Base-by-base conservation (phyloP, 2,329 filamentous ascomycete genomes). In the Chrysoporthe austroafricana region DNA sequence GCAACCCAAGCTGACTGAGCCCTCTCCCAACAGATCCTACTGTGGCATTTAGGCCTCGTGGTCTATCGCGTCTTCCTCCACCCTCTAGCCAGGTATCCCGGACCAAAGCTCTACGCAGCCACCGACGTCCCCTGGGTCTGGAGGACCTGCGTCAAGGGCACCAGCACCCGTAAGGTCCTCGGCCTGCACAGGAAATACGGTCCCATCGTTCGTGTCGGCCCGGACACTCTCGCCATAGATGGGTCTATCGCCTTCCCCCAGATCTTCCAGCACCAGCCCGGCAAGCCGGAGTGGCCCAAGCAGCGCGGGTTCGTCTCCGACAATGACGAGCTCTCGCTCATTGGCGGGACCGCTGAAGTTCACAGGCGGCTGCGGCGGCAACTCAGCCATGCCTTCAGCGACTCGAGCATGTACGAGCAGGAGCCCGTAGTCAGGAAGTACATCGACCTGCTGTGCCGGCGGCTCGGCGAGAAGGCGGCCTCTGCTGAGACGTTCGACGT, bases 391-490 rank as follows among this genome's bases (percentile, higher is more conserved):
- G 66, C 66, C 5, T 68, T 68, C 50, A 68, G 66, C 57, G 64
- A 63, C 16, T 44, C 59, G n/a, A 66, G 48, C 63, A 62, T 68
- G 66, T 62, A 65, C 50, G 66, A 68, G 36, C 66, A 68, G 58
- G 66, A 68, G 56, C 57, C 57, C 14, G n/a, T 62, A 13, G 58
- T 68, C 21, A 54, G 36, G 50, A 14, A 58, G 7, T 65, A 68
- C n/a, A 3, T 68, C 34, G 57, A 62, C 57, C n/a, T 62, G 16
- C 8, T 68, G 5, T 56, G 59, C 34, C 26, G 26, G 8, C 66
- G 56, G 4, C n/a, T 68, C 2, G 2, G 48, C 21, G 52, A 62
- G 62, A 65, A 61, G 57, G 58, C 66, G 9, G 66, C 57, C 11
- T 42, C 42, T 6, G 62, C 58, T 14, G 66, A 65, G 34, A 16